These are phyloP conservation scores for Penicillium brevicompactum DNA, from an alignment of 2,329 filamentous ascomycete genomes.

Conservation along the genomic window DNA sequence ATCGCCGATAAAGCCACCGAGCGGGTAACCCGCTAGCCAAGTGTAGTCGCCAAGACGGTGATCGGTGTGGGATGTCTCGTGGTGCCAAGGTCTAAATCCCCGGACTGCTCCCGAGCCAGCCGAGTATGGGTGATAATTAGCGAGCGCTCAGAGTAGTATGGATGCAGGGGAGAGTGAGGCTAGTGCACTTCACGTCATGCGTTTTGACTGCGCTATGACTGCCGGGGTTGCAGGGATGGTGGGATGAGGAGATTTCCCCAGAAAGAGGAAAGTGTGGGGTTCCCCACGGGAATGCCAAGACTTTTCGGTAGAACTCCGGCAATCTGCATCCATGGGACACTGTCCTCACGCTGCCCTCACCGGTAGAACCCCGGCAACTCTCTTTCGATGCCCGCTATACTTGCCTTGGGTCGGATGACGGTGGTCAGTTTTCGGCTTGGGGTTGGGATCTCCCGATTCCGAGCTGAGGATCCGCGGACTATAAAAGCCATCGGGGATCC, in stretches of 20 bases:
- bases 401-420: background rate
- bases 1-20: background rate
- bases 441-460: background rate
- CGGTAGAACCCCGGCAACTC: background rate
- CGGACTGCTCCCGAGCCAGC: background rate
- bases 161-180: background rate
- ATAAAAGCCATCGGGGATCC: background rate
- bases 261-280: slow-evolving; percentile 2
- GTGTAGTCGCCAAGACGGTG: background rate
- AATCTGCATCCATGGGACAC: background rate
- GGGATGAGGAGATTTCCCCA: background rate
- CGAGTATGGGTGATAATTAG: background rate
- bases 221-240: background rate
- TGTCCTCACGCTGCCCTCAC: background rate
- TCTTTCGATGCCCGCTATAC: background rate
- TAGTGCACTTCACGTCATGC: background rate
- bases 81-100: background rate
- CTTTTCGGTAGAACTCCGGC: background rate
- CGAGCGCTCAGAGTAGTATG: background rate
- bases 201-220: background rate
- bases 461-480: background rate
- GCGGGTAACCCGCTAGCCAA: background rate
- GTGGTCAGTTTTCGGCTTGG: background rate
- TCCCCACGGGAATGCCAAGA: slow-evolving; percentile 1
- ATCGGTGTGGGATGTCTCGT: background rate